Percentiles rank a stretch among this genome's conserved stretches.
phyloP scores from a whole-genome alignment of 169 alveolate species.

The Plasmodium gonderi region DNA sequence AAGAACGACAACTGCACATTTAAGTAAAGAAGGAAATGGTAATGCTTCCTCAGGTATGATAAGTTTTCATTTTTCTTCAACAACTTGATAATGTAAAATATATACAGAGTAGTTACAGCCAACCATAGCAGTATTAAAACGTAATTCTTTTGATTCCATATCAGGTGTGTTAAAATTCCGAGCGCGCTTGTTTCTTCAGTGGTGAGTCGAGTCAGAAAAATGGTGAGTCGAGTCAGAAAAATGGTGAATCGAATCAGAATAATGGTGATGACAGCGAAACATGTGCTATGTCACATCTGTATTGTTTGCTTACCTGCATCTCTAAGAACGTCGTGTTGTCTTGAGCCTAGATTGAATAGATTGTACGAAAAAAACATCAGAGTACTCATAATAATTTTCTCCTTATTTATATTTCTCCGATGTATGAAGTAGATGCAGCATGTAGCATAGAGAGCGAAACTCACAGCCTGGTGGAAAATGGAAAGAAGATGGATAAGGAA shows the following conservation, averaged over 20 bases:
- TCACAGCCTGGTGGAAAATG: constrained; percentile 10
- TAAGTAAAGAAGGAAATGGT: constrained; percentile 33
- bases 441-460: constrained; percentile 11
- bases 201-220: neutral
- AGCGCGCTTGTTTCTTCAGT: neutral
- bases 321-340: neutral
- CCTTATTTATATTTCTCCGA: neutral
- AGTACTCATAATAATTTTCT: neutral
- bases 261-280: neutral
- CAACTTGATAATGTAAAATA: constrained; percentile 15
- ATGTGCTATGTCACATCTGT: neutral
- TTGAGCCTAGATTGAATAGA: constrained; percentile 2
- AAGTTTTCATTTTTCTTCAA: neutral
- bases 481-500: neutral
- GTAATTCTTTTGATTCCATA: neutral
- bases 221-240: neutral
- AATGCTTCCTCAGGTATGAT: constrained; percentile 27
- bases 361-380: constrained; percentile 9
- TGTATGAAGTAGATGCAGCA: constrained; percentile 17
- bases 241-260: no score
- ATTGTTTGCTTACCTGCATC: neutral
- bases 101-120: constrained; percentile 1
- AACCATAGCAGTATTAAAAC: constrained; percentile 6
- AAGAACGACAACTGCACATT: constrained; percentile 12
- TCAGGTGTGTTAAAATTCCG: neutral